A percentile compares a stretch with the other conserved stretches of the same genome.
Evolutionary conservation across 306 rosid species (phyloP).

Genomic region (Betula pendula): DNA sequence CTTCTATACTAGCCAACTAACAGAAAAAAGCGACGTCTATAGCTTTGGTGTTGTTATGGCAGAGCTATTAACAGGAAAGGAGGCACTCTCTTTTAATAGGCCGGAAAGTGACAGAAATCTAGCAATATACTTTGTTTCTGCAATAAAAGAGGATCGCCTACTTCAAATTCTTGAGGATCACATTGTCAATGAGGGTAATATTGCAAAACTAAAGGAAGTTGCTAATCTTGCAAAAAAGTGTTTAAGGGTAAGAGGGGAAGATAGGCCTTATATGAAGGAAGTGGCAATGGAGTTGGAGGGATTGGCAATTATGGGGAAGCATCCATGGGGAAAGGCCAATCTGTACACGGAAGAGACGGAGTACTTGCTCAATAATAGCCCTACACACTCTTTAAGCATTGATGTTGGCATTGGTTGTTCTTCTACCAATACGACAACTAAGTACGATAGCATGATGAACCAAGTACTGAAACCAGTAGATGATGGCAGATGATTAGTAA

Average conservation of each 20-base stretch:
- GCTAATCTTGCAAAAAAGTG: conserved; percentile 31
- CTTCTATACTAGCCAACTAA: conserved; percentile 32
- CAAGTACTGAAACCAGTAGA: no score
- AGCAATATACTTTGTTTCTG: conserved; percentile 25
- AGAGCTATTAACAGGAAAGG: conserved; percentile 38
- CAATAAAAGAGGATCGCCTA: conserved; percentile 25
- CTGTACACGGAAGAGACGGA: conserved; percentile 6
- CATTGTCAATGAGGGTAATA: conserved; percentile 17
- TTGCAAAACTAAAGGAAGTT: conserved; percentile 31
- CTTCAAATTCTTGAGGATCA: conserved; percentile 30
- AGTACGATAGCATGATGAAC: background rate
- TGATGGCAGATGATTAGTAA: conserved; percentile 1
- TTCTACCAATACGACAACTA: background rate
- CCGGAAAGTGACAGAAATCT: conserved; percentile 27
- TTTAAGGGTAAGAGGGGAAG: conserved; percentile 39
- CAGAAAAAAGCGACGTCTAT: conserved; percentile 50
- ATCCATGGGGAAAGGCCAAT: conserved; percentile 6
- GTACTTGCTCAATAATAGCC: background rate
- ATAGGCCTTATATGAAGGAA: background rate
- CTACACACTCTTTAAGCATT: background rate
- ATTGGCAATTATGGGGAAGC: conserved; percentile 10
- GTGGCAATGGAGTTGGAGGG: conserved; percentile 16
- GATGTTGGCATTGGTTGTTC: background rate
- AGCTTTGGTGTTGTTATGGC: conserved; percentile 51
- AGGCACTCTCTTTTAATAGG: conserved; percentile 23